phyloP scores from a whole-genome alignment of 192 early-diverging fungal species.

The Coemansia sp. region DNA sequence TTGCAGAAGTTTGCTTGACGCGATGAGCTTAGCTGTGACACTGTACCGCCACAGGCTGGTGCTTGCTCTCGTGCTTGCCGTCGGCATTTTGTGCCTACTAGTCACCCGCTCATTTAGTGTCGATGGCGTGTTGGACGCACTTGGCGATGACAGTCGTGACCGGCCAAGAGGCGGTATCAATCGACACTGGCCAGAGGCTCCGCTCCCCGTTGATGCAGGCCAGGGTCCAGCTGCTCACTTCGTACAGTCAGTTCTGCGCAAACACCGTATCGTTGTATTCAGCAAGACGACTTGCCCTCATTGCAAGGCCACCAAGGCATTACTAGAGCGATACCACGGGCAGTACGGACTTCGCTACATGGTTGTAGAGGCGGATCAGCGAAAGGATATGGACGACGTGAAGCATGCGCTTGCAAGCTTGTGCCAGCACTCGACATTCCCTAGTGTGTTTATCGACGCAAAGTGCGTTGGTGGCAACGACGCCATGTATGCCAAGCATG shows the following conservation, averaged over 20 bases:
- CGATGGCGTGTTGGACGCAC: background rate
- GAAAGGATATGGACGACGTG: conserved; percentile 55
- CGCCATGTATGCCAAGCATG: conserved; percentile 14
- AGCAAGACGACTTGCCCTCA: conserved; percentile 73
- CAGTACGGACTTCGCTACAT: conserved; percentile 37
- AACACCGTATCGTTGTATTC: conserved; percentile 60
- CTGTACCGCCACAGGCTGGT: conserved; percentile 37
- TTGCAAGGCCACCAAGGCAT: conserved; percentile 61
- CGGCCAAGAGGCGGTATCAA: background rate
- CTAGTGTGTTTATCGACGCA: conserved; percentile 66
- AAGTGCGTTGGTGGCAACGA: conserved; percentile 62
- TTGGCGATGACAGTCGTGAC: background rate
- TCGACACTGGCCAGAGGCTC: conserved; percentile 5
- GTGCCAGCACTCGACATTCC: conserved; percentile 63
- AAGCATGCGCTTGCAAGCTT: conserved; percentile 52
- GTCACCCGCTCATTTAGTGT: conserved; percentile 2
- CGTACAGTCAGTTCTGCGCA: conserved; percentile 22
- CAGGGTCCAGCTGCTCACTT: conserved; percentile 23
- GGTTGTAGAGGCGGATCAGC: conserved; percentile 53
- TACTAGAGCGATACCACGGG: conserved; percentile 40
- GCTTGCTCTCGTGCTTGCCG: conserved; percentile 21
- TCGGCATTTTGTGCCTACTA: conserved; percentile 22
- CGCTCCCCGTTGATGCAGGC: background rate
- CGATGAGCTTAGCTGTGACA: conserved; percentile 33
- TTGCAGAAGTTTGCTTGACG: background rate